Percentiles rank a stretch among this genome's conserved stretches.
phyloP scores from a whole-genome alignment of 495 filamentous ascomycete species.

The Penicillium herquei region DNA sequence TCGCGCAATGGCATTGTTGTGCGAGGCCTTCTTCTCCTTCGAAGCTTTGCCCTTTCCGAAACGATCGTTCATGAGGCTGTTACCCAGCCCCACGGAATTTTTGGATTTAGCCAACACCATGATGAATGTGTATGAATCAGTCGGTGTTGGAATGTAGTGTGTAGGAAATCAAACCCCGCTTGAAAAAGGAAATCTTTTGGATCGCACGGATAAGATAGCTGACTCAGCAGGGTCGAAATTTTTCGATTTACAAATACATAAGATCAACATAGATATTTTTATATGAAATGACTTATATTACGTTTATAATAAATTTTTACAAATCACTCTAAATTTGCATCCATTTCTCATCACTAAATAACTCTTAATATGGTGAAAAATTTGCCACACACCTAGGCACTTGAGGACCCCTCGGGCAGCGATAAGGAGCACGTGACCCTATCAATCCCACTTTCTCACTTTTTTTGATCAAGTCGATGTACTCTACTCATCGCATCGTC shows the following conservation, averaged over 20 bases:
- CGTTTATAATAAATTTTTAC: neutral
- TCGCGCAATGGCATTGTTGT: constrained; percentile 54
- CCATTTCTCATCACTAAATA: neutral
- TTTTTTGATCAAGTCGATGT: constrained; percentile 21
- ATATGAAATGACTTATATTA: neutral
- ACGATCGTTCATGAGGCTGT: constrained; percentile 88
- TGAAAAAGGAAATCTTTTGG: constrained; percentile 34
- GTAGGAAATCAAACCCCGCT: constrained; percentile 24
- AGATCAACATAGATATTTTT: neutral
- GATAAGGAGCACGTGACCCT: constrained; percentile 40
- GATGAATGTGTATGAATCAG: constrained; percentile 27
- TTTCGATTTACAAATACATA: neutral
- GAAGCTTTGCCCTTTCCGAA: constrained; percentile 85
- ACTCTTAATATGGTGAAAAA: neutral
- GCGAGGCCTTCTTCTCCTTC: constrained; percentile 64
- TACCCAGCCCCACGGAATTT: constrained; percentile 88
- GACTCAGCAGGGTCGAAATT: constrained; percentile 17
- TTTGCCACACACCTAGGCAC: constrained; percentile 10
- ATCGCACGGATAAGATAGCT: constrained; percentile 36
- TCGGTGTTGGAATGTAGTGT: constrained; percentile 11
- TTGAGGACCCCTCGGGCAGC: constrained; percentile 28
- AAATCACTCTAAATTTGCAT: neutral
- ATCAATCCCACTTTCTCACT: constrained; percentile 35
- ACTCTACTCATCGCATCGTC: constrained; percentile 8
- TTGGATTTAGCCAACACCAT: constrained; percentile 98